Conservation (phyloP, 345 rosid species). For the Salix udensis region DNA sequence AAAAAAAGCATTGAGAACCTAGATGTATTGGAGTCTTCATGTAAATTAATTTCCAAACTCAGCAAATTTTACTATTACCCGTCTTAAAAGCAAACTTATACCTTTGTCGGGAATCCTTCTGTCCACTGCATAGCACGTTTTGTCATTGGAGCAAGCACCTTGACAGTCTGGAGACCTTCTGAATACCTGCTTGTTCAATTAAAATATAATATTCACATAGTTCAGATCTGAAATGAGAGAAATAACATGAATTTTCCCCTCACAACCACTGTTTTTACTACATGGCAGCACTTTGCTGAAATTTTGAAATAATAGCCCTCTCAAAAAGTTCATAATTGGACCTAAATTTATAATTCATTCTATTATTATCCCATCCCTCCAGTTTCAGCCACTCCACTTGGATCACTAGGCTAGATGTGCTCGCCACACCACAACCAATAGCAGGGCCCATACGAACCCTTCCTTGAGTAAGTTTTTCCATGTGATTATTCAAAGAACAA, state of each 20-base stretch:
- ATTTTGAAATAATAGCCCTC: not conserved
- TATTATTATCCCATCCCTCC: not conserved
- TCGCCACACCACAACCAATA: not conserved
- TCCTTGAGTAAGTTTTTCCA: not conserved
- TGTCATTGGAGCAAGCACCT: conserved; percentile 90
- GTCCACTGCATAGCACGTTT: conserved; percentile 86
- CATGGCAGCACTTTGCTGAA: not conserved
- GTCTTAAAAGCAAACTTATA: conserved; percentile 13
- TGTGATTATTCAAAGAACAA: not conserved
- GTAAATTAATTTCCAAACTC: not conserved
- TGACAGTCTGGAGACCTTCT: conserved; percentile 74
- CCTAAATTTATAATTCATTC: not conserved
- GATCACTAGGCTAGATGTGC: not conserved
- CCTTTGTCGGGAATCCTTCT: conserved; percentile 91
- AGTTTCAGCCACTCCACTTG: no score
- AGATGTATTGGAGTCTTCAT: not conserved
- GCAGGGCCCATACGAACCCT: no score
- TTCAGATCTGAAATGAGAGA: not conserved
- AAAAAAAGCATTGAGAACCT: not conserved
- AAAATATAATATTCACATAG: not conserved
- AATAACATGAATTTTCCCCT: not conserved
- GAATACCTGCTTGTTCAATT: conserved; percentile 57
- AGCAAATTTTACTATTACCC: not conserved
- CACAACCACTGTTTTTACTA: not conserved
- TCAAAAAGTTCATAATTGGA: not conserved